Conservation (phyloP, 108 stramenopile genomes). For the Skeletonema tropicum region DNA sequence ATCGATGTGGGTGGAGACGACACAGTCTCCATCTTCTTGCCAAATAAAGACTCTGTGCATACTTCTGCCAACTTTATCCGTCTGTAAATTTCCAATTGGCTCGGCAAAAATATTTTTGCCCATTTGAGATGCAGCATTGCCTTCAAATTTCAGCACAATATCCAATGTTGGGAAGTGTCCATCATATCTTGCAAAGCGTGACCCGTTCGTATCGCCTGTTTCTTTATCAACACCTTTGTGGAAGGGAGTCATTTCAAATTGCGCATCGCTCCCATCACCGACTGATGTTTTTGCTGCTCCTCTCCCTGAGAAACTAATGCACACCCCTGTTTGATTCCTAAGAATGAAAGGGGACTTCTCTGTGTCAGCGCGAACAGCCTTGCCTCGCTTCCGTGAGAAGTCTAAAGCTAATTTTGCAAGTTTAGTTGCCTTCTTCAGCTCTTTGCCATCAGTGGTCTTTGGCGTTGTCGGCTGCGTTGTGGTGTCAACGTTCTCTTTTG, state of each 20-base stretch:
- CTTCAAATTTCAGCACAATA: slow-evolving; percentile 54
- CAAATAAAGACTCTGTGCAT: slow-evolving; percentile 39
- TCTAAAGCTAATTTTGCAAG: slow-evolving; percentile 47
- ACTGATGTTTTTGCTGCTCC: slow-evolving; percentile 28
- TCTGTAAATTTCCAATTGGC: slow-evolving; percentile 52
- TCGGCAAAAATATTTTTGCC: slow-evolving; percentile 39
- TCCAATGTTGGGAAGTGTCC: slow-evolving; percentile 58
- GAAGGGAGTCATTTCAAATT: slow-evolving; percentile 58
- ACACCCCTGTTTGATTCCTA: slow-evolving; percentile 63
- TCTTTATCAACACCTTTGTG: slow-evolving; percentile 3
- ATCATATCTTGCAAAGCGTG: slow-evolving; percentile 54
- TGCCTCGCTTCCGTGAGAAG: slow-evolving; percentile 20
- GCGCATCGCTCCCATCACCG: slow-evolving; percentile 55
- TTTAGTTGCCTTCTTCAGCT: slow-evolving; percentile 46
- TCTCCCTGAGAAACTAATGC: slow-evolving; percentile 45
- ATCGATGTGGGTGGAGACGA: slow-evolving; percentile 25
- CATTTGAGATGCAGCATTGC: neutral
- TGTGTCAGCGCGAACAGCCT: slow-evolving; percentile 5
- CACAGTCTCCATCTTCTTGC: neutral
- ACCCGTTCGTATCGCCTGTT: neutral
- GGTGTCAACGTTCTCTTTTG: neutral
- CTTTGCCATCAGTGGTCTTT: slow-evolving; percentile 9
- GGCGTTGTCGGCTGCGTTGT: neutral
- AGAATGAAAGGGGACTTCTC: slow-evolving; percentile 63
- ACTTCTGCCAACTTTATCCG: slow-evolving; percentile 58